phyloP scores from a whole-genome alignment of 2,329 filamentous ascomycete species.

The Nakataea oryzae region DNA sequence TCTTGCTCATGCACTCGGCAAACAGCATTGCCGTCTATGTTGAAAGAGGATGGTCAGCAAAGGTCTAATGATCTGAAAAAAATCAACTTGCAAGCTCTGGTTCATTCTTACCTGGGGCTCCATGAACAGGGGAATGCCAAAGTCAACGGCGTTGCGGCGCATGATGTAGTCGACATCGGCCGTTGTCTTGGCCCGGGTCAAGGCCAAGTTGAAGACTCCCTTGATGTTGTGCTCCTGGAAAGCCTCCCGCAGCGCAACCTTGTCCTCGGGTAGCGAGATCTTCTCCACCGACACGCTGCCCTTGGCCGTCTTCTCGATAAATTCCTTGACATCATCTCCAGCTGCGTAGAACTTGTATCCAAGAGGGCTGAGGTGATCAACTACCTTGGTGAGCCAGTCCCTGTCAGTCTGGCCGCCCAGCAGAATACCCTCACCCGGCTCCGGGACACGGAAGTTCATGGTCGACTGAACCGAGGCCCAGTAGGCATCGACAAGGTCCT shows the following conservation, averaged over 20 bases:
- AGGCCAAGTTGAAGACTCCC: conserved; percentile 90
- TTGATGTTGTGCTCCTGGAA: conserved; percentile 96
- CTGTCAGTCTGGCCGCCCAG: conserved; percentile 72
- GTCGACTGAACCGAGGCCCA: conserved; percentile 93
- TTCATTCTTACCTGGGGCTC: conserved; percentile 57
- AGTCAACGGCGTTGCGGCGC: conserved; percentile 96
- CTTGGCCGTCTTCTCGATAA: conserved; percentile 65
- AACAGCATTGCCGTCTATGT: conserved; percentile 78
- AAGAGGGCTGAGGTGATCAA: conserved; percentile 78
- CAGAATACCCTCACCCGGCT: conserved; percentile 88
- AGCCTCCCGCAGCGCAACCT: conserved; percentile 85
- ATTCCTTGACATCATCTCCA: conserved; percentile 67
- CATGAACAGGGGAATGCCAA: conserved; percentile 96
- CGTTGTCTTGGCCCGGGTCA: conserved; percentile 70
- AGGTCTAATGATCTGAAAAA: neutral
- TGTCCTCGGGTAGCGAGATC: conserved; percentile 95
- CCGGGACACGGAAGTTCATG: conserved; percentile 98
- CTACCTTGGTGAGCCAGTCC: conserved; percentile 64
- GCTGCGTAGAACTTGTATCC: conserved; percentile 93
- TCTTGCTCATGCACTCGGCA: conserved; percentile 93
- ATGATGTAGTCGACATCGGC: conserved; percentile 96
- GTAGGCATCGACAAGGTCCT: conserved; percentile 91
- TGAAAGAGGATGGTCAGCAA: conserved; percentile 23
- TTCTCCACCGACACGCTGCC: conserved; percentile 66
- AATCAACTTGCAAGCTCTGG: conserved; percentile 17